Conservation (phyloP, 345 rosid genomes). For the Cochlearia excelsa region DNA sequence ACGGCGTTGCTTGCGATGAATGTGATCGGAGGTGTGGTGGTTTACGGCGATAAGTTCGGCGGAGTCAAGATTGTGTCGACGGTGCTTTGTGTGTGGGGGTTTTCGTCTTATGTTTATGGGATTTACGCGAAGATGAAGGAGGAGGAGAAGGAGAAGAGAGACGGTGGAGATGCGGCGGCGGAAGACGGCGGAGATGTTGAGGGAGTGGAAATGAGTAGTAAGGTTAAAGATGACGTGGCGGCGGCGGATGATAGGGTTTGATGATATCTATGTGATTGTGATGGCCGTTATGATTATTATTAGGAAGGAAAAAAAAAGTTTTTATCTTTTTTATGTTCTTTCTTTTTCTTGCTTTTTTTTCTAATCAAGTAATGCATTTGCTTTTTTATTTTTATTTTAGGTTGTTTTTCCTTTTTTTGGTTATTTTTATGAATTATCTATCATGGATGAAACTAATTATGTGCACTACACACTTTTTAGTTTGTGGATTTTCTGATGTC, state of each 20-base stretch:
- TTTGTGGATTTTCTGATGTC: constrained; percentile 10
- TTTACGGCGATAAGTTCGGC: constrained; percentile 62
- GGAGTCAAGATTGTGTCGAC: constrained; percentile 82
- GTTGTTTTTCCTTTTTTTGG: constrained; percentile 8
- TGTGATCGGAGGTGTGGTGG: constrained; percentile 77
- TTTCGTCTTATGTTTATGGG: constrained; percentile 74
- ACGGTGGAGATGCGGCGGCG: constrained; percentile 14
- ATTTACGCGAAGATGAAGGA: constrained; percentile 46
- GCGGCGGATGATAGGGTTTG: constrained; percentile 36
- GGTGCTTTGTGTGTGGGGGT: constrained; percentile 78
- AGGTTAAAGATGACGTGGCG: constrained; percentile 35
- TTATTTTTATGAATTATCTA: constrained; percentile 20
- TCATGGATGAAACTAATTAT: not conserved
- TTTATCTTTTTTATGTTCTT: constrained; percentile 9
- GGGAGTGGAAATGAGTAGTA: constrained; percentile 27
- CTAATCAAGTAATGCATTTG: constrained; percentile 1
- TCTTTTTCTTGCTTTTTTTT: constrained; percentile 16
- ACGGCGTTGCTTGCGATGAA: constrained; percentile 77
- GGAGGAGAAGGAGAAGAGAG: constrained; percentile 4
- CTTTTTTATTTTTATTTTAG: constrained; percentile 6
- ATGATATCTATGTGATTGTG: constrained; percentile 34
- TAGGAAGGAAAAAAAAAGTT: not conserved
- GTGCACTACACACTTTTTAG: not conserved
- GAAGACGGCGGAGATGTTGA: not conserved
- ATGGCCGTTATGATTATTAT: constrained; percentile 28